phyloP scores from a whole-genome alignment of 768 basidiomycete species.

The Botryobasidium botryosum region DNA sequence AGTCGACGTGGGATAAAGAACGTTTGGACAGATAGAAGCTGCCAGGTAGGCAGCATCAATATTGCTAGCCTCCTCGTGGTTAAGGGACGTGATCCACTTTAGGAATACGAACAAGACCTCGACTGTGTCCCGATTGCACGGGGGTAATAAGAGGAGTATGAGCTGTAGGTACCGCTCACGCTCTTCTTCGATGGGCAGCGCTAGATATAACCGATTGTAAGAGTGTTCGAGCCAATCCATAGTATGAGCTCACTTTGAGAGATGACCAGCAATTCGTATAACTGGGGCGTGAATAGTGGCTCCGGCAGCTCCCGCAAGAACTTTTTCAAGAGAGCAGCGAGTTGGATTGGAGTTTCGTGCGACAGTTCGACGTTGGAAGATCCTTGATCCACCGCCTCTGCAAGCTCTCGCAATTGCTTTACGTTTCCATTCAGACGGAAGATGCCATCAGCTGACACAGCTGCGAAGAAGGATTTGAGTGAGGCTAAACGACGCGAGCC shows the following conservation, averaged over 20 bases:
- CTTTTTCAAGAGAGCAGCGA: constrained; percentile 92
- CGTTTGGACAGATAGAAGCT: constrained; percentile 95
- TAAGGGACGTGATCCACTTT: constrained; percentile 98
- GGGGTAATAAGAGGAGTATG: constrained; percentile 72
- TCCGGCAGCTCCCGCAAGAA: constrained; percentile 94
- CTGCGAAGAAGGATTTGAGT: constrained; percentile 25
- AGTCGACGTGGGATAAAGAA: constrained; percentile 69
- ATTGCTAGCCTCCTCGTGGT: constrained; percentile 93
- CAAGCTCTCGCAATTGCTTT: constrained; percentile 73
- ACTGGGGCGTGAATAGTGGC: constrained; percentile 85
- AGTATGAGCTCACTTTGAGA: constrained; percentile 56
- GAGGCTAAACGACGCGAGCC: constrained; percentile 1
- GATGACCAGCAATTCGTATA: constrained; percentile 75
- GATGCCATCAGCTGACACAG: constrained; percentile 98
- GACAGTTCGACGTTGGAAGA: constrained; percentile 79
- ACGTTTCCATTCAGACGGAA: constrained; percentile 99
- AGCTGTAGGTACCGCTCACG: constrained; percentile 73
- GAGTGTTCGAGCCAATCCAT: not conserved
- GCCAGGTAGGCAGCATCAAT: constrained; percentile 96
- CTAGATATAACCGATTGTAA: constrained; percentile 24
- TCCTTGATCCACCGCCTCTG: constrained; percentile 86
- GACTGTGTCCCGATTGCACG: constrained; percentile 89
- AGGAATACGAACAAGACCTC: constrained; percentile 96
- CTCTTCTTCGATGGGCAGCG: constrained; percentile 53
- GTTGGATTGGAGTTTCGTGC: constrained; percentile 89